phyloP scores from a whole-genome alignment of 2,329 filamentous ascomycete species.

The Diaporthe vexans region DNA sequence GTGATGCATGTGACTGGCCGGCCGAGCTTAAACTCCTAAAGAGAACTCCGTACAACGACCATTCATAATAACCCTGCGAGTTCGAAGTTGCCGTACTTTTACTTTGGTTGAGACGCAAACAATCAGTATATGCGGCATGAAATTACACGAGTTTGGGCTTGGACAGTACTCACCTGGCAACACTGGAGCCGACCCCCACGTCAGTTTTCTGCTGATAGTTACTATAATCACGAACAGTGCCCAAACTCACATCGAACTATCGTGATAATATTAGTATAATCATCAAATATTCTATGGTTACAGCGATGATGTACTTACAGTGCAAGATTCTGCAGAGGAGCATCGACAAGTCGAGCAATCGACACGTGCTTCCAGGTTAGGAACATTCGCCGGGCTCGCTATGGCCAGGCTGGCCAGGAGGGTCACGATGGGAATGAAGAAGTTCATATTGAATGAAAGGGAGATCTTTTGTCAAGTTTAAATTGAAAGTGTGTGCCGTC shows the following conservation, averaged over 20 bases:
- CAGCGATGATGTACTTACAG: background rate
- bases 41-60: slow-evolving; percentile 19
- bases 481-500: background rate
- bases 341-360: slow-evolving; percentile 40
- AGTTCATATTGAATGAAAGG: slow-evolving; percentile 39
- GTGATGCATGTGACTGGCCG: background rate
- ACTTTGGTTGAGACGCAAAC: too few species aligned
- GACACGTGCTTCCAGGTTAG: slow-evolving; percentile 37
- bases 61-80: background rate
- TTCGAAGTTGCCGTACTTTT: background rate
- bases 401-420: slow-evolving; percentile 38
- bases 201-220: background rate
- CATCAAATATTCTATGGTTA: background rate
- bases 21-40: slow-evolving; percentile 20
- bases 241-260: background rate
- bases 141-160: background rate
- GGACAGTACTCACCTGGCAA: background rate
- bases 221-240: background rate
- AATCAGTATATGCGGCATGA: background rate
- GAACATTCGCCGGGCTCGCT: slow-evolving; percentile 33
- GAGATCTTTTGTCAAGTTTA: background rate
- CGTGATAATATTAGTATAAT: background rate
- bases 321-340: slow-evolving; percentile 41
- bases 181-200: background rate
- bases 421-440: slow-evolving; percentile 35